phyloP scores from a whole-genome alignment of 805 yeast species.

The Nakazawaea siamensis region DNA sequence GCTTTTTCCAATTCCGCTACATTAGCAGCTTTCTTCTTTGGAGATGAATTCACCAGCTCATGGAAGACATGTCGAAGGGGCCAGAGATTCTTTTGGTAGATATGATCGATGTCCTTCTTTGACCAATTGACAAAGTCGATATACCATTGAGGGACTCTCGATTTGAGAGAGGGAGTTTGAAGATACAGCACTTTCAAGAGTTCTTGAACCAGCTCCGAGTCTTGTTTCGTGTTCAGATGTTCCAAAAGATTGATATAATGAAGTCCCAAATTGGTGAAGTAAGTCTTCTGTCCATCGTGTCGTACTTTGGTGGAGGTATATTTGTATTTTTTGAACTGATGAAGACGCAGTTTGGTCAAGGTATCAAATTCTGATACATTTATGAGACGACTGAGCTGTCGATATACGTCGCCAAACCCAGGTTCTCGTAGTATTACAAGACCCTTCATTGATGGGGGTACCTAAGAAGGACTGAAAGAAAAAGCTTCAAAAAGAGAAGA shows the following conservation, averaged over 20 bases:
- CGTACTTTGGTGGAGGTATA: conserved; percentile 1
- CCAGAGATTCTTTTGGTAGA: conserved; percentile 2
- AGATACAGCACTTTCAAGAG: conserved; percentile 2
- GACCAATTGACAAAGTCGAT: conserved; percentile 6
- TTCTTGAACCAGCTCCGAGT: background rate
- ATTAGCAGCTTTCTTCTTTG: background rate
- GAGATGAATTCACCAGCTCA: background rate
- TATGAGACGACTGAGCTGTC: conserved; percentile 2
- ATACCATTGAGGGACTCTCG: conserved; percentile 6
- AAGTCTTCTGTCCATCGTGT: background rate
- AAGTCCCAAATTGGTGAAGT: conserved; percentile 1
- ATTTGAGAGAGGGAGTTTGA: background rate
- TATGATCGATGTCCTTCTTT: background rate
- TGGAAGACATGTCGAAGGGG: conserved; percentile 3
- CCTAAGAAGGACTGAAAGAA: too few relatives aligned
- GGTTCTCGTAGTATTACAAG: too few relatives aligned
- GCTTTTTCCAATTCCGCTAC: background rate
- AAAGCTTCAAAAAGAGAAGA: too few relatives aligned
- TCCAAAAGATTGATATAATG: conserved; percentile 4
- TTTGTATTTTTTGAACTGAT: conserved; percentile 2
- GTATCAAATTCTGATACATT: conserved; percentile 2
- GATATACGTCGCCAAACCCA: too few relatives aligned
- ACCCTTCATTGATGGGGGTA: too few relatives aligned
- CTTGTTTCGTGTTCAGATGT: background rate
- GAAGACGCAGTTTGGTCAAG: background rate